phyloP scores from a whole-genome alignment of 257 asterid genomes.

The Knoxia roxburghii region DNA sequence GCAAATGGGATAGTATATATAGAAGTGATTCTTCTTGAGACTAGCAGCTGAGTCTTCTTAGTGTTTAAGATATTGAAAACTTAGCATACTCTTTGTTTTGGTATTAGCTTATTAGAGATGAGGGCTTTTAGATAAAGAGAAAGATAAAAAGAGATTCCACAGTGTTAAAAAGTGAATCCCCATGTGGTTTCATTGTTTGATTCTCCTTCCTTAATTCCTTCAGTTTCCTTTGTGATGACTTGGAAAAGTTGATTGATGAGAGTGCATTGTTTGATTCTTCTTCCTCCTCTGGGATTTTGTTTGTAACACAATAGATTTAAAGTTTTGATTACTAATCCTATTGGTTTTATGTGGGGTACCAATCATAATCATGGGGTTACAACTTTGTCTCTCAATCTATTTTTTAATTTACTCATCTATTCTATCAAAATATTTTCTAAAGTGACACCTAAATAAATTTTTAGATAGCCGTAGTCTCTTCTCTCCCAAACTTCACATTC shows the following conservation, averaged over 20 bases:
- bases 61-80: neutral
- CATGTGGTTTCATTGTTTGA: constrained; percentile 18
- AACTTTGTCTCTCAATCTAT: too few species aligned
- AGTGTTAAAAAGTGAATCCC: constrained; percentile 12
- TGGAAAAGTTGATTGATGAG: neutral
- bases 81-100: neutral
- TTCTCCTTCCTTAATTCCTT: neutral
- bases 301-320: too few species aligned
- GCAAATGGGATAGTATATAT: neutral
- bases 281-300: too few species aligned
- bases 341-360: too few species aligned
- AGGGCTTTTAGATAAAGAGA: neutral
- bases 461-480: too few species aligned
- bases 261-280: neutral
- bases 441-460: too few species aligned
- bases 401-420: too few species aligned
- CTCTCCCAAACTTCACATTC: too few species aligned
- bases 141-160: constrained; percentile 1
- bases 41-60: too few species aligned
- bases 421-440: too few species aligned
- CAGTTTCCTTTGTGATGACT: neutral
- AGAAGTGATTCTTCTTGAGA: neutral
- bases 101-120: constrained; percentile 8
- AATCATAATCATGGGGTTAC: too few species aligned
- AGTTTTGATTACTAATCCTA: too few species aligned